Evolutionary conservation across 2,329 filamentous ascomycete genomes (phyloP).

Genomic region (Fusarium luffae): DNA sequence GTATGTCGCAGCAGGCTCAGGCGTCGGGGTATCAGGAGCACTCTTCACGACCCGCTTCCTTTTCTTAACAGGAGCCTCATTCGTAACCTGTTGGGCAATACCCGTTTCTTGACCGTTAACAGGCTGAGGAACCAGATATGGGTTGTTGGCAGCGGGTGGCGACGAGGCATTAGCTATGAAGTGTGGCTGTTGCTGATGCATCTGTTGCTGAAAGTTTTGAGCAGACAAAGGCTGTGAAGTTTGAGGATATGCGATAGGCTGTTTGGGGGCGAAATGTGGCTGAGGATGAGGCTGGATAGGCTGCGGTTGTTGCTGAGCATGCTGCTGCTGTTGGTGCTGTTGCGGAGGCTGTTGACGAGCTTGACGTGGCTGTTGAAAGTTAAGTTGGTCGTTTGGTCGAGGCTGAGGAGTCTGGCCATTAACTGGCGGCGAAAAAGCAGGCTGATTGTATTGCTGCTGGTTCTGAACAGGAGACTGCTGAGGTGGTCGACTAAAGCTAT

Average conservation of each 20-base stretch:
- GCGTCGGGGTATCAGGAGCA: slow-evolving; percentile 41
- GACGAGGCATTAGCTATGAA: slow-evolving; percentile 36
- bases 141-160: slow-evolving; percentile 34
- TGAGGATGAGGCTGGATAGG: slow-evolving; percentile 37
- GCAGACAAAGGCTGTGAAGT: slow-evolving; percentile 24
- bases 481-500: slow-evolving; percentile 42
- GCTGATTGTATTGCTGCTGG: slow-evolving; percentile 42
- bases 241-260: slow-evolving; percentile 36
- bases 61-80: slow-evolving; percentile 52
- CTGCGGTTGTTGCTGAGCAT: slow-evolving; percentile 32
- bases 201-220: slow-evolving; percentile 40
- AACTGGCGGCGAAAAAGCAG: slow-evolving; percentile 42
- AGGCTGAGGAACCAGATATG: slow-evolving; percentile 42
- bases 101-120: slow-evolving; percentile 38
- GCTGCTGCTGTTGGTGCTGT: slow-evolving; percentile 22
- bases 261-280: slow-evolving; percentile 39
- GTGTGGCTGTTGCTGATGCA: slow-evolving; percentile 36
- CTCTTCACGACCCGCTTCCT: slow-evolving; percentile 51
- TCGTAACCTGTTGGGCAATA: slow-evolving; percentile 31
- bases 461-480: slow-evolving; percentile 49
- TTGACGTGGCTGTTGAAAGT: slow-evolving; percentile 42
- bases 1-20: slow-evolving; percentile 42
- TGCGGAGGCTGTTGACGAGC: slow-evolving; percentile 40
- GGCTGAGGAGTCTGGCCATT: slow-evolving; percentile 45
- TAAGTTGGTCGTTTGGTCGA: slow-evolving; percentile 39